These are phyloP conservation scores for Pseudogymnoascus sp. DNA, from an alignment of 2,329 filamentous ascomycete species.

Conservation along the genomic window DNA sequence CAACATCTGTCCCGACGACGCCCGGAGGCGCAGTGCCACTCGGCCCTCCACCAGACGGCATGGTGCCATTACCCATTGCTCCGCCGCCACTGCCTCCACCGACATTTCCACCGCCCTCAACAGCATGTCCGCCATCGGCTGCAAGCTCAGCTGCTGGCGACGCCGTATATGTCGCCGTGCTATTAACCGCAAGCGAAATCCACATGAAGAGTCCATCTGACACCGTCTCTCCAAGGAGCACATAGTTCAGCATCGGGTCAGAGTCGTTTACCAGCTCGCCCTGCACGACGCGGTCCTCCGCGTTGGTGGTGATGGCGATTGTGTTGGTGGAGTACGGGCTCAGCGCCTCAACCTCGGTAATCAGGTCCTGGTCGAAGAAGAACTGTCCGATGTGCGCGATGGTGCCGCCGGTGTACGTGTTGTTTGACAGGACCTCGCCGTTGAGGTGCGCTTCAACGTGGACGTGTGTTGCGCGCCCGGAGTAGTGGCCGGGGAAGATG, in stretches of 20 bases:
- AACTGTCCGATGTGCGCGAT: conserved; percentile 57
- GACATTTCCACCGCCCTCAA: background rate
- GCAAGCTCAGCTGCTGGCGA: background rate
- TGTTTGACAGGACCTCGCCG: conserved; percentile 32
- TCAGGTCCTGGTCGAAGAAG: conserved; percentile 56
- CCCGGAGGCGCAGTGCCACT: background rate
- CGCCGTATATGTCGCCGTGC: conserved; percentile 16
- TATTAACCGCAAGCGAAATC: conserved; percentile 46
- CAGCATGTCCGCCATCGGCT: background rate
- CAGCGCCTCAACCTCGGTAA: conserved; percentile 41
- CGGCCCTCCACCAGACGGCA: background rate
- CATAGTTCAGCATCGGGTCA: conserved; percentile 51
- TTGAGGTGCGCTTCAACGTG: conserved; percentile 41
- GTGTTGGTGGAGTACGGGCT: conserved; percentile 42
- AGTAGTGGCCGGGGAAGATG: conserved; percentile 41
- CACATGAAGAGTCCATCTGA: conserved; percentile 48
- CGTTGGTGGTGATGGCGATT: conserved; percentile 41
- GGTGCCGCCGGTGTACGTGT: conserved; percentile 42
- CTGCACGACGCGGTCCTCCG: conserved; percentile 41
- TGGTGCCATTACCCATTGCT: background rate
- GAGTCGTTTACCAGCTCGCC: conserved; percentile 37
- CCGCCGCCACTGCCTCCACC: background rate
- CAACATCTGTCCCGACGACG: background rate
- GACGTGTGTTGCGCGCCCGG: conserved; percentile 40
- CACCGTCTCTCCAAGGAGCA: conserved; percentile 46